Evolutionary conservation across 2,329 filamentous ascomycete species (phyloP).

Genomic region (Botrytis sinoallii): DNA sequence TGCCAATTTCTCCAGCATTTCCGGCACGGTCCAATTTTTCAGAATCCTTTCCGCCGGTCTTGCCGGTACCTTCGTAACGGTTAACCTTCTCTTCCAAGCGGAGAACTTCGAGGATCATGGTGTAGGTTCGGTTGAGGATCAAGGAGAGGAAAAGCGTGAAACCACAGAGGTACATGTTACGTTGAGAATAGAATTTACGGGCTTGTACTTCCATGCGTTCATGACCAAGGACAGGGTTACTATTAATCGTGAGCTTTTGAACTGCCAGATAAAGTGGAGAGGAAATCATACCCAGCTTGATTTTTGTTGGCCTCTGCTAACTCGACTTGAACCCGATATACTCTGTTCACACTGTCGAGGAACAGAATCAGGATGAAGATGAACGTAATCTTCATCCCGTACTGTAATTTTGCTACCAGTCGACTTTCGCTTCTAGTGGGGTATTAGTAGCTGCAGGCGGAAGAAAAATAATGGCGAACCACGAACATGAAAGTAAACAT

Average conservation of each 20-base stretch:
- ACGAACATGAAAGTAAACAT: conserved; percentile 76
- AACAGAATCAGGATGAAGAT: conserved; percentile 99
- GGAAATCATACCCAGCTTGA: conserved; percentile 35
- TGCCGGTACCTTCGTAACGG: conserved; percentile 67
- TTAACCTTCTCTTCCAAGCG: conserved; percentile 90
- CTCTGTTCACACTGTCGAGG: conserved; percentile 90
- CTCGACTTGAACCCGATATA: conserved; percentile 95
- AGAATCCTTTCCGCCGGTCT: conserved; percentile 61
- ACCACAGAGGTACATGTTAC: conserved; percentile 99
- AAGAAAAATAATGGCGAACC: conserved; percentile 50
- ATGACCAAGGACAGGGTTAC: conserved; percentile 74
- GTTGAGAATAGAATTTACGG: conserved; percentile 99
- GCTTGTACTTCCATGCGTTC: conserved; percentile 98
- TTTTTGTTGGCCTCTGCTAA: conserved; percentile 69
- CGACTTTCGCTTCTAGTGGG: conserved; percentile 38
- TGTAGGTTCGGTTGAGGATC: conserved; percentile 98
- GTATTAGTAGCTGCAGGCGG: conserved; percentile 24
- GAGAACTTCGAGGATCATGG: conserved; percentile 55
- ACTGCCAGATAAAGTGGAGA: background rate
- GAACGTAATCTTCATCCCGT: conserved; percentile 98
- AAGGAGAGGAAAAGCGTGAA: conserved; percentile 98
- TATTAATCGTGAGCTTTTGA: conserved; percentile 36
- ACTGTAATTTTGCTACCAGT: conserved; percentile 85
- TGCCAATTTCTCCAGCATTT: conserved; percentile 70
- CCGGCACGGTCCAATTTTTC: conserved; percentile 71